Evolutionary conservation across 768 basidiomycete genomes (phyloP).

Genomic region (Podaxis carcinomalis): DNA sequence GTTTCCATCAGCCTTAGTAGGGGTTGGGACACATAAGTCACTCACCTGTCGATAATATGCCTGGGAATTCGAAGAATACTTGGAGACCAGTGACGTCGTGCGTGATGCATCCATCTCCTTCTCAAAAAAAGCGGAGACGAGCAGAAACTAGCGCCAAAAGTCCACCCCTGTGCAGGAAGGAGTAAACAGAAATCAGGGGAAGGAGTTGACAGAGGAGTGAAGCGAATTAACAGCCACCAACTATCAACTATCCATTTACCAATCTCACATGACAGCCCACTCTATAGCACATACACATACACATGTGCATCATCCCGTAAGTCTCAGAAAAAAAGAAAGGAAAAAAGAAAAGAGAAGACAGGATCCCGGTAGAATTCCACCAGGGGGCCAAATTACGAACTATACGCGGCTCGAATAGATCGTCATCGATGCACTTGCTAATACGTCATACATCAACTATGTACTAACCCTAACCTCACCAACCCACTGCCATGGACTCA

Average conservation of each 20-base stretch:
- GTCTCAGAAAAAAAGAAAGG: background rate
- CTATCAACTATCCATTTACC: background rate
- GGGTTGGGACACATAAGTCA: background rate
- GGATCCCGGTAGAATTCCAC: background rate
- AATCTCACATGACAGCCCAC: no score
- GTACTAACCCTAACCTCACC: background rate
- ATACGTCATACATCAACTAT: background rate
- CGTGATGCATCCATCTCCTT: background rate
- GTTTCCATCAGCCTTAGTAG: background rate
- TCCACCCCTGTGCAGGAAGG: background rate
- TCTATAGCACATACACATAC: background rate
- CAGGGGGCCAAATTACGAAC: background rate
- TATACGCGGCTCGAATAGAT: background rate
- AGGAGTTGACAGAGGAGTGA: background rate
- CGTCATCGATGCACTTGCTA: no score
- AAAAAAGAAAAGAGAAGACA: background rate
- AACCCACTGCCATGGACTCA: no score
- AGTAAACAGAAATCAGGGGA: background rate
- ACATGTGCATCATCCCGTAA: background rate
- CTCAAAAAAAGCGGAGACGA: background rate
- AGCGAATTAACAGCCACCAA: background rate
- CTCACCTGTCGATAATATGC: background rate
- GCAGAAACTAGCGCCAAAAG: background rate
- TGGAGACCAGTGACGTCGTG: background rate
- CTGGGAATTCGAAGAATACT: background rate